A percentile compares a stretch with the other conserved stretches of the same genome.
These are phyloP conservation scores for Rhynchosporium graminicola DNA, from an alignment of 2,329 filamentous ascomycete genomes.

Conservation along the genomic window DNA sequence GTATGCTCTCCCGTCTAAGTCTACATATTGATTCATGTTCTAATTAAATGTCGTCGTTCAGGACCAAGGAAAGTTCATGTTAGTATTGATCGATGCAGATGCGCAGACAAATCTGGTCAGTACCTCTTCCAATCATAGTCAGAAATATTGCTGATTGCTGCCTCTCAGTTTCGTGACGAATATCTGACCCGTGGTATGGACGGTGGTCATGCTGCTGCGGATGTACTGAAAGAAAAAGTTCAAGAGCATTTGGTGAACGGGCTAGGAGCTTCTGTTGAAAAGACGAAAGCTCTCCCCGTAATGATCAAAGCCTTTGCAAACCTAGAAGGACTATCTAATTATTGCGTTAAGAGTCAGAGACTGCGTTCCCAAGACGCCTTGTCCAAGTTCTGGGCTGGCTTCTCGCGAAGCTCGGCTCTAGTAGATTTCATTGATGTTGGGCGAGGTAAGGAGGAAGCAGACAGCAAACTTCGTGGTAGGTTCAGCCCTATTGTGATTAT, in stretches of 20 bases:
- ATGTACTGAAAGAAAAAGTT: conserved; percentile 19
- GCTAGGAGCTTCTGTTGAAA: conserved; percentile 1
- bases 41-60: background rate
- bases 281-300: conserved; percentile 39
- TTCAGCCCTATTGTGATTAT: background rate
- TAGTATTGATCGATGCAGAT: conserved; percentile 28
- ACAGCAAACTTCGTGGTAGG: conserved; percentile 59
- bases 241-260: conserved; percentile 19
- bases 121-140: background rate
- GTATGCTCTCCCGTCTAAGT: background rate
- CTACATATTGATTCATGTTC: background rate
- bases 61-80: conserved; percentile 21
- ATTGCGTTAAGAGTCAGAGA: conserved; percentile 50
- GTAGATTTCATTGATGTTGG: conserved; percentile 66
- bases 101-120: conserved; percentile 23
- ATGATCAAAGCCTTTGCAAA: conserved; percentile 58
- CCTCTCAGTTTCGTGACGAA: conserved; percentile 20
- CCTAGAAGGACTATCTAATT: conserved; percentile 48
- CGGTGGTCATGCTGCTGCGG: conserved; percentile 21
- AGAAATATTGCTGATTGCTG: background rate
- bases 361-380: conserved; percentile 47
- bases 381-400: conserved; percentile 57
- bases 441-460: conserved; percentile 55
- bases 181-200: conserved; percentile 13
- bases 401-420: conserved; percentile 55